Evolutionary conservation across 345 rosid genomes (phyloP).

Genomic region (Anacardium occidentale): DNA sequence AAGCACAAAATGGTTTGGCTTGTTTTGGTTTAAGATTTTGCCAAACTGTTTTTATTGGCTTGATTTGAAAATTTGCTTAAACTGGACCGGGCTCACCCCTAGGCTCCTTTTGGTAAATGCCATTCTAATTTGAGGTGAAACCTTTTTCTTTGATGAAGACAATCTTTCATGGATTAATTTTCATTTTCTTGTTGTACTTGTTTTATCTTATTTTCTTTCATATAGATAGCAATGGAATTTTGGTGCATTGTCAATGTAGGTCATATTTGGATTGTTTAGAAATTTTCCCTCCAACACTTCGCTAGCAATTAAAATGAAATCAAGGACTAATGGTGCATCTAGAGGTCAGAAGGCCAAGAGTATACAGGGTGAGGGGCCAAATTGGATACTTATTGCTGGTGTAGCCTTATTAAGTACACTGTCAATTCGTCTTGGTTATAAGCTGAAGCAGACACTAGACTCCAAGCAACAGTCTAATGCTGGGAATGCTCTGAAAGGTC

Average conservation of each 20-base stretch:
- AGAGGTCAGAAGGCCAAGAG: conserved; percentile 50
- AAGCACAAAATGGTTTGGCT: no score
- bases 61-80: no score
- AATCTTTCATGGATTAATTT: neutral
- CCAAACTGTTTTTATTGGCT: no score
- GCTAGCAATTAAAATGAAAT: conserved; percentile 57
- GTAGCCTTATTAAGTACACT: conserved; percentile 93
- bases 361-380: conserved; percentile 63
- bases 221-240: conserved; percentile 19
- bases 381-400: conserved; percentile 90
- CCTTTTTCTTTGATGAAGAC: neutral
- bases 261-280: conserved; percentile 48
- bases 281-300: conserved; percentile 20
- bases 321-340: conserved; percentile 43
- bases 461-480: conserved; percentile 49
- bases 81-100: no score
- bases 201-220: conserved; percentile 15
- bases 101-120: neutral
- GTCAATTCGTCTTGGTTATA: conserved; percentile 86
- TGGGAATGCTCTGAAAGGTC: conserved; percentile 43
- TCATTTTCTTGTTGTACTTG: neutral
- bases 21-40: no score
- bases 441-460: conserved; percentile 72
- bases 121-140: neutral
- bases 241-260: conserved; percentile 38